A percentile compares a stretch with the other conserved stretches of the same genome.
Conservation (phyloP, 2,329 filamentous ascomycete genomes). For the Alternaria infectoria region DNA sequence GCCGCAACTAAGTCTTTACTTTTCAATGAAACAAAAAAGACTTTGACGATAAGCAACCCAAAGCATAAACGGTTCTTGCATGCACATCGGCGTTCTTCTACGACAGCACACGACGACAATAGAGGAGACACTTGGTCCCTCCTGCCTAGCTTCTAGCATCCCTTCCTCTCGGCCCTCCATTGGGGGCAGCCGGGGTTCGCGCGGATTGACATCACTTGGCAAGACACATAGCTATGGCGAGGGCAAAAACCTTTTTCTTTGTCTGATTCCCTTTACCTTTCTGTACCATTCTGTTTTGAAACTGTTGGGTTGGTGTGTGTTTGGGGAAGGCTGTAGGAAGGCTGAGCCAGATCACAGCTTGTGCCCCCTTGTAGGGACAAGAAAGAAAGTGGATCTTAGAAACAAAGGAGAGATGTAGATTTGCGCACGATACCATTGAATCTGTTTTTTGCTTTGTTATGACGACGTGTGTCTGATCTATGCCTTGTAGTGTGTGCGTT, state of each 20-base stretch:
- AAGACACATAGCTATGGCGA: neutral
- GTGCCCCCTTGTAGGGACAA: neutral
- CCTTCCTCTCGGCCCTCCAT: neutral
- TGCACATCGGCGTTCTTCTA: neutral
- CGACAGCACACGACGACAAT: neutral
- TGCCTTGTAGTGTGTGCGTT: neutral
- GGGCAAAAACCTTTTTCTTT: neutral
- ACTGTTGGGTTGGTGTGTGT: constrained; percentile 4
- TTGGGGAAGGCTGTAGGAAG: constrained; percentile 7
- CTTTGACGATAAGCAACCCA: neutral
- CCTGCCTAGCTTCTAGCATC: neutral
- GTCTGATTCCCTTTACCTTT: neutral
- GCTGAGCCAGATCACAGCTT: constrained; percentile 20
- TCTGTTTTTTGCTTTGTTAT: neutral
- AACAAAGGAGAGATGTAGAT: neutral
- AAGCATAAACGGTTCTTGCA: neutral
- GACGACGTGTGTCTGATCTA: neutral
- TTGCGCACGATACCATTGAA: constrained; percentile 3
- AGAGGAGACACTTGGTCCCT: neutral
- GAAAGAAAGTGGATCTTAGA: constrained; percentile 1
- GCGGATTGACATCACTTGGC: neutral
- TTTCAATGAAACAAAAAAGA: neutral
- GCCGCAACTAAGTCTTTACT: constrained; percentile 5
- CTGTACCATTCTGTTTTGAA: neutral
- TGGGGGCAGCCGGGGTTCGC: neutral